phyloP scores from a whole-genome alignment of 73 alveolate species.

The Tetrahymena malaccensis region DNA sequence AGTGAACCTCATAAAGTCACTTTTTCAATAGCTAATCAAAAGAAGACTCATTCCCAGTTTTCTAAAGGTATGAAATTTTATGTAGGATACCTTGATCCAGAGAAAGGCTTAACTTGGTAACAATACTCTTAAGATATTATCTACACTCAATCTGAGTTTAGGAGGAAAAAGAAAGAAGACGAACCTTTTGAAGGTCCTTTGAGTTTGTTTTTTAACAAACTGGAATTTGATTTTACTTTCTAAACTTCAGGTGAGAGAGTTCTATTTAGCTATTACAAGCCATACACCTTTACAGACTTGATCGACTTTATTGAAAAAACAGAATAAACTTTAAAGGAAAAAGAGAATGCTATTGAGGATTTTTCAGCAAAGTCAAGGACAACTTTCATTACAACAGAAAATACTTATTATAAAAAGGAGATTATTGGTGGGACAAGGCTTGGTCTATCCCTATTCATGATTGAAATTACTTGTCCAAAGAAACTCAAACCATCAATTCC shows the following conservation, averaged over 20 bases:
- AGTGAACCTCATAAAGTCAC: neutral
- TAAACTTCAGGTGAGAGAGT: neutral
- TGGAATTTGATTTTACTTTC: neutral
- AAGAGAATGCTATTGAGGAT: neutral
- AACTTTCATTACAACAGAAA: neutral
- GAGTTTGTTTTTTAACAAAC: neutral
- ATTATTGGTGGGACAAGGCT: neutral
- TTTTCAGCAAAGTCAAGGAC: neutral
- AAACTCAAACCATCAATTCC: neutral
- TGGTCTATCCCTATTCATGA: neutral
- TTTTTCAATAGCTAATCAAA: conserved; percentile 3
- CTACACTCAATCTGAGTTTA: neutral
- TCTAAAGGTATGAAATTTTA: neutral
- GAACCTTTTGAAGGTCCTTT: neutral
- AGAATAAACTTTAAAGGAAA: neutral
- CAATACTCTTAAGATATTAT: neutral
- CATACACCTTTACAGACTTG: neutral
- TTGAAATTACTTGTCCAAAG: neutral
- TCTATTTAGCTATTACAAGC: neutral
- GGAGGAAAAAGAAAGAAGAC: neutral
- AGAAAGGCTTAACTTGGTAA: neutral
- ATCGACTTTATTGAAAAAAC: neutral
- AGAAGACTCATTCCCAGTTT: neutral
- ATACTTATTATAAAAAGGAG: neutral
- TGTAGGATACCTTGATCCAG: neutral